phyloP scores from a whole-genome alignment of 768 basidiomycete species.

The Collybiopsis confluens region DNA sequence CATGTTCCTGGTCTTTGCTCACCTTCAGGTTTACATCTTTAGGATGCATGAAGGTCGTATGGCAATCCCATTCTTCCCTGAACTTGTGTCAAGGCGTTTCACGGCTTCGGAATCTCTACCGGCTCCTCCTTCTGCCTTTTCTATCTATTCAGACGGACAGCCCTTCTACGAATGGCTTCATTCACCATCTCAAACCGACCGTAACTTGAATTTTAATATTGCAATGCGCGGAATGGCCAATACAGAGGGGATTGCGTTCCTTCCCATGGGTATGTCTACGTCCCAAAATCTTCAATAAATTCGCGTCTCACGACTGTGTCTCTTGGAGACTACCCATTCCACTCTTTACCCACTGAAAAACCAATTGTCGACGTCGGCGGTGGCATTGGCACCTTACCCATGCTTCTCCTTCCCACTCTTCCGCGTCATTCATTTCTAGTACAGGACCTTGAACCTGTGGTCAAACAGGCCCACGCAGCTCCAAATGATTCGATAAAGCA shows the following conservation, averaged over 20 bases:
- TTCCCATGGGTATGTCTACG: neutral
- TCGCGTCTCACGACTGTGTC: neutral
- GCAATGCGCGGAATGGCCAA: slow-evolving; percentile 10
- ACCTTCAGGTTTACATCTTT: neutral
- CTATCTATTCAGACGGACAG: slow-evolving; percentile 4
- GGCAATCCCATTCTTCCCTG: slow-evolving; percentile 7
- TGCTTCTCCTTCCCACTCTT: slow-evolving; percentile 5
- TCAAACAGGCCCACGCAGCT: slow-evolving; percentile 4
- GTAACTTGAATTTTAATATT: slow-evolving; percentile 9
- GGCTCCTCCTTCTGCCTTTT: slow-evolving; percentile 6
- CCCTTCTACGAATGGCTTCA: slow-evolving; percentile 10
- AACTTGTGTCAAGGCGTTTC: slow-evolving; percentile 6
- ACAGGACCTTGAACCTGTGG: slow-evolving; percentile 7
- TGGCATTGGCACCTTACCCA: slow-evolving; percentile 8
- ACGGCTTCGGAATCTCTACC: neutral
- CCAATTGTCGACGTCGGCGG: slow-evolving; percentile 10
- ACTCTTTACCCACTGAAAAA: slow-evolving; percentile 2
- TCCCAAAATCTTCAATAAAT: neutral
- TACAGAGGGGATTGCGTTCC: slow-evolving; percentile 9
- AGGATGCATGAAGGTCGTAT: slow-evolving; percentile 10
- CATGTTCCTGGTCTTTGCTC: neutral
- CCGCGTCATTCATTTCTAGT: slow-evolving; percentile 7
- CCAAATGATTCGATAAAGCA: neutral
- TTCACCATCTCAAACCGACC: slow-evolving; percentile 3
- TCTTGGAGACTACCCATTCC: slow-evolving; percentile 7